These are phyloP conservation scores for Multifurca ochricompacta DNA, from an alignment of 768 basidiomycete species.

Conservation along the genomic window DNA sequence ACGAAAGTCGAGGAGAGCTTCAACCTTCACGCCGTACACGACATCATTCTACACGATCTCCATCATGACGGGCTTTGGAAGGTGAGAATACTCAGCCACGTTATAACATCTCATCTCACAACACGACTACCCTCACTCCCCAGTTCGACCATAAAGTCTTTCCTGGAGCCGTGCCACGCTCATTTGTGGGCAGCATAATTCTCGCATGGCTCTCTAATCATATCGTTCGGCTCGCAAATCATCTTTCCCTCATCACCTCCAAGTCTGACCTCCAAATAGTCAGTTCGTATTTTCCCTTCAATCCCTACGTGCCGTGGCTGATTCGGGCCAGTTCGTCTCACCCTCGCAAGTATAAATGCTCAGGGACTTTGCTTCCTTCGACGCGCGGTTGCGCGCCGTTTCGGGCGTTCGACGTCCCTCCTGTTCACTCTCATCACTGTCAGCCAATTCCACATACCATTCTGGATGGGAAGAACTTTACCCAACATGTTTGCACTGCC, in stretches of 20 bases:
- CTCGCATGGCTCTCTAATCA: constrained; percentile 54
- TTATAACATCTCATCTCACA: not conserved
- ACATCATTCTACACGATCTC: constrained; percentile 73
- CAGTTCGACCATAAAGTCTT: constrained; percentile 91
- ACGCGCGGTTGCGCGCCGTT: constrained; percentile 53
- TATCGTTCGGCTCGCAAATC: constrained; percentile 35
- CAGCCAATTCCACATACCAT: constrained; percentile 86
- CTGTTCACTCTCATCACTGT: constrained; percentile 64
- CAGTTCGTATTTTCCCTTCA: constrained; percentile 37
- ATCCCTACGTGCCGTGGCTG: not conserved
- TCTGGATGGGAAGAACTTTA: constrained; percentile 88
- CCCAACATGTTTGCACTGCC: constrained; percentile 91
- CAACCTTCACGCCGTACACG: constrained; percentile 87
- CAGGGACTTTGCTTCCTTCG: constrained; percentile 54
- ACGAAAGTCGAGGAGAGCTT: constrained; percentile 98
- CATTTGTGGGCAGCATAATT: constrained; percentile 71
- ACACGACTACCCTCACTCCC: not conserved
- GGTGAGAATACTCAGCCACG: constrained; percentile 22
- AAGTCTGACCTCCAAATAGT: constrained; percentile 68
- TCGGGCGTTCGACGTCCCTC: constrained; percentile 47
- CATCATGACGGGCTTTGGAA: constrained; percentile 37
- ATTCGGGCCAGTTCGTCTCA: constrained; percentile 53
- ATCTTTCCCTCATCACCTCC: constrained; percentile 36
- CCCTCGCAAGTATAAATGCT: constrained; percentile 61
- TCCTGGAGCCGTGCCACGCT: constrained; percentile 83